Evolutionary conservation across 768 basidiomycete species (phyloP), one percentile per base, ranked within the genome.

Genomic region (Trametes elegans): DNA sequence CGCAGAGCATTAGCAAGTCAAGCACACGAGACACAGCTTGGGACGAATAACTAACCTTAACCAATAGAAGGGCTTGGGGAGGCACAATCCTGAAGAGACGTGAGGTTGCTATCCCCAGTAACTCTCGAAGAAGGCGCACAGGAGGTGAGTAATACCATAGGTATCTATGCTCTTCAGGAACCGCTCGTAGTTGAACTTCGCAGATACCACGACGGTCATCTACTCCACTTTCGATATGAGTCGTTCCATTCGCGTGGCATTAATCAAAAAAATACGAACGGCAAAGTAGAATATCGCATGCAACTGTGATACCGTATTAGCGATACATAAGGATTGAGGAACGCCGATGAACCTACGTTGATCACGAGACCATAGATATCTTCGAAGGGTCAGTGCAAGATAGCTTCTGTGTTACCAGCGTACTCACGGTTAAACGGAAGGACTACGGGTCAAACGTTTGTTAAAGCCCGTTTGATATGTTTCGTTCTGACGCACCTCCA

Each of bases 341-440:
- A n/a, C 24, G 10, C 18, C 5, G 6, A 23, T 43, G 39, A 21
- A 59, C 65, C 50, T 43, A 69, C 67, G 21, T 64, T 65, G 31
- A 69, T 61, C 18, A 69, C 58, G 3, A 71, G 62, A 1, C 70
- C 70, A n/a, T 58, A 80, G 62, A 67, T 85, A 76, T 79, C 84
- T 85, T 55, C 11, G 21, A 10, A 9, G 21, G 5, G 36, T 50
- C 8, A 57, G 47, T 21, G 7, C 28, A 19, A 8, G 3, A 11
- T 8, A 8, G 21, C 11, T 14, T 24, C 2, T 32, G n/a, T 7
- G 4, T 4, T 16, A 24, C 1, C 3, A n/a, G 18, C 24, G 8
- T 1, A 53, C 68, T 60, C 34, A 70, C 68, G 68, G 41, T 46
- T 69, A 40, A 70, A 64, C 3, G 68, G 68, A 3, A 70, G 43